These are phyloP conservation scores for Gossypium arboreum DNA, from an alignment of 345 rosid species.

Conservation along the genomic window DNA sequence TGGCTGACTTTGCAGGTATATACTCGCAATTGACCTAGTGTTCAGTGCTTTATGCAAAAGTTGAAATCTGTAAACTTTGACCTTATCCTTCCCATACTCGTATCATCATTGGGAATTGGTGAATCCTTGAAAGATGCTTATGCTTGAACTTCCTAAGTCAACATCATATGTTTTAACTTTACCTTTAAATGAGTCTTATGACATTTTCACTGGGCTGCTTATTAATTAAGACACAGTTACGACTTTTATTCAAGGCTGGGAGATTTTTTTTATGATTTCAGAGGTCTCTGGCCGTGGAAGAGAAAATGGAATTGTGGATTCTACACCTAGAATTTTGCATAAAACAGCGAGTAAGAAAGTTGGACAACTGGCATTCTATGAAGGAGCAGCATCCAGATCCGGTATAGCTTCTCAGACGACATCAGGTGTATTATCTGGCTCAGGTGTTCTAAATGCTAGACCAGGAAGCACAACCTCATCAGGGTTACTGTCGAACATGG, in stretches of 20 bases:
- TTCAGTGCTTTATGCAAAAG: background rate
- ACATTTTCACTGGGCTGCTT: background rate
- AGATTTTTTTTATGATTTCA: conserved; percentile 35
- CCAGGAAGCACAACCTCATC: conserved; percentile 96
- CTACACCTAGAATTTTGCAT: conserved; percentile 51
- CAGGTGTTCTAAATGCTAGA: conserved; percentile 95
- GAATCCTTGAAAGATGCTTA: background rate
- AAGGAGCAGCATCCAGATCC: conserved; percentile 70
- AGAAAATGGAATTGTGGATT: conserved; percentile 71
- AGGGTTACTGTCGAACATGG: conserved; percentile 87
- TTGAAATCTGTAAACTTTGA: background rate
- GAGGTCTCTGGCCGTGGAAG: conserved; percentile 84
- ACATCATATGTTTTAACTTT: background rate
- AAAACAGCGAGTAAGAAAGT: conserved; percentile 64
- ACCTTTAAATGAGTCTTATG: background rate
- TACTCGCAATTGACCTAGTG: background rate
- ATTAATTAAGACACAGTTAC: background rate
- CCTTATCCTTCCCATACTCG: background rate
- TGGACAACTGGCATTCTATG: conserved; percentile 43
- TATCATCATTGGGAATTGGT: background rate
- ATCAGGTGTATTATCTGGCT: conserved; percentile 94
- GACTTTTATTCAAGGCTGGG: background rate
- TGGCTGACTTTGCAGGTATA: conserved; percentile 96
- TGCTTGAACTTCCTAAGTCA: background rate
- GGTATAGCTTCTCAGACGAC: conserved; percentile 89